Percentiles rank a stretch among this genome's conserved stretches.
phyloP scores from a whole-genome alignment of 768 basidiomycete species.

The Termitomyces sp. region DNA sequence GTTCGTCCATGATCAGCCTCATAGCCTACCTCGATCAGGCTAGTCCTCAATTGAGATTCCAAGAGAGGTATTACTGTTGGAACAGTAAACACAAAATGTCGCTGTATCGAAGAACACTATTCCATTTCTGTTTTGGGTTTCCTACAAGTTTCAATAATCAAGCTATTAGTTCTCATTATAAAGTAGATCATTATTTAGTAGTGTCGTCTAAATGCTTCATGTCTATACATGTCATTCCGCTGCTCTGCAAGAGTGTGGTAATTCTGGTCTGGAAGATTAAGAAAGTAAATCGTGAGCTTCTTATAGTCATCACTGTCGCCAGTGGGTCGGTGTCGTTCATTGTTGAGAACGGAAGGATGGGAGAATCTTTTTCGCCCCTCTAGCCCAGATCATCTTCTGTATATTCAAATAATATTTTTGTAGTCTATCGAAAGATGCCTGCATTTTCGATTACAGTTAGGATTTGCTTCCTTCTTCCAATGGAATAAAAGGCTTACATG shows the following conservation, averaged over 20 bases:
- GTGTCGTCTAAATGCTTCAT: not conserved
- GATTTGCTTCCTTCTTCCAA: not conserved
- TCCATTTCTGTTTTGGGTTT: not conserved
- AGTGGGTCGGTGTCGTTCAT: not conserved
- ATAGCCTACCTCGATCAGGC: too few species aligned
- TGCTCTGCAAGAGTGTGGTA: not conserved
- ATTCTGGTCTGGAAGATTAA: too few species aligned
- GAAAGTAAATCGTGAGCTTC: not conserved
- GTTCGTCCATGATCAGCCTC: too few species aligned
- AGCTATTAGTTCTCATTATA: not conserved
- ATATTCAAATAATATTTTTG: not conserved
- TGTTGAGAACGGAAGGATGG: not conserved
- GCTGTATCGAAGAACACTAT: too few species aligned
- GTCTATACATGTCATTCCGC: not conserved
- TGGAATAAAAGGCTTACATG: not conserved
- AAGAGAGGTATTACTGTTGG: too few species aligned
- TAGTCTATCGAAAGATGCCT: conserved; percentile 3
- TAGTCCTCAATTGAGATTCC: too few species aligned
- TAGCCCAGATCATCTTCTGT: not conserved
- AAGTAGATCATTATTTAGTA: not conserved
- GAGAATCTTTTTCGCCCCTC: not conserved
- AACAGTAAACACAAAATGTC: too few species aligned
- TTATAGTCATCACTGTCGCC: not conserved
- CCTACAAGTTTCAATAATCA: not conserved
- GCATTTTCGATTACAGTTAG: not conserved